Evolutionary conservation across 352 stramenopile genomes (phyloP).

Genomic region (Pythium myriotylum): DNA sequence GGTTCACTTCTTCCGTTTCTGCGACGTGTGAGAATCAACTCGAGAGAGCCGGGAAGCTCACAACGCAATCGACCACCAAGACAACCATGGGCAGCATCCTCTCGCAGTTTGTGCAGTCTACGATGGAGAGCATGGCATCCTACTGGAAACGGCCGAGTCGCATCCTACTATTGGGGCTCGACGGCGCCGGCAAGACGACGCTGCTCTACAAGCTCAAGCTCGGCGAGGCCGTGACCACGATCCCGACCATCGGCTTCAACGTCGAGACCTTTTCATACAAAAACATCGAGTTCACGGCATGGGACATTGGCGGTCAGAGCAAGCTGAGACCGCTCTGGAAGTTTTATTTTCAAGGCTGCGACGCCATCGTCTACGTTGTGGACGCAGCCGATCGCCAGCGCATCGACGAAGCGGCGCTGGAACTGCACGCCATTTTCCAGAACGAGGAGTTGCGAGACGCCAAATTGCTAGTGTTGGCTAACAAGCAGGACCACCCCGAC

Average conservation of each 20-base stretch:
- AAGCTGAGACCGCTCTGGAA: slow-evolving; percentile 47
- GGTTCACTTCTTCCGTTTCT: no score
- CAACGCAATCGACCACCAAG: no score
- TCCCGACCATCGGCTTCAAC: slow-evolving; percentile 89
- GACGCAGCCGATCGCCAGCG: slow-evolving; percentile 42
- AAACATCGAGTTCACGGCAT: slow-evolving; percentile 78
- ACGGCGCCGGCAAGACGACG: slow-evolving; percentile 97
- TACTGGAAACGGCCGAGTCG: slow-evolving; percentile 42
- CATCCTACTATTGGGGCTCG: slow-evolving; percentile 92
- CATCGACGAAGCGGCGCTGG: slow-evolving; percentile 29
- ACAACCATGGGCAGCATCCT: slow-evolving; percentile 66
- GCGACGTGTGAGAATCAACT: not conserved
- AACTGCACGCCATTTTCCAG: slow-evolving; percentile 31
- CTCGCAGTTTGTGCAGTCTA: slow-evolving; percentile 36
- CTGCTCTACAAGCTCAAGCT: slow-evolving; percentile 92
- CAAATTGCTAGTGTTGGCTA: slow-evolving; percentile 45
- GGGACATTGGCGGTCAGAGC: slow-evolving; percentile 77
- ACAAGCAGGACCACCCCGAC: slow-evolving; percentile 47
- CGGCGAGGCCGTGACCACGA: slow-evolving; percentile 64
- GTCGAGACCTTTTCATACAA: slow-evolving; percentile 78
- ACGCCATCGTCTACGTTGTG: slow-evolving; percentile 68
- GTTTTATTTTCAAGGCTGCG: slow-evolving; percentile 55
- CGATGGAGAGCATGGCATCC: slow-evolving; percentile 33
- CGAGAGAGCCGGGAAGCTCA: not conserved
- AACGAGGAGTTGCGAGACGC: slow-evolving; percentile 29